Percentiles rank a stretch among this genome's conserved stretches.
These are phyloP conservation scores for Cutaneotrichosporon sp. DNA, from an alignment of 1,284 basidiomycete species.

Conservation along the genomic window DNA sequence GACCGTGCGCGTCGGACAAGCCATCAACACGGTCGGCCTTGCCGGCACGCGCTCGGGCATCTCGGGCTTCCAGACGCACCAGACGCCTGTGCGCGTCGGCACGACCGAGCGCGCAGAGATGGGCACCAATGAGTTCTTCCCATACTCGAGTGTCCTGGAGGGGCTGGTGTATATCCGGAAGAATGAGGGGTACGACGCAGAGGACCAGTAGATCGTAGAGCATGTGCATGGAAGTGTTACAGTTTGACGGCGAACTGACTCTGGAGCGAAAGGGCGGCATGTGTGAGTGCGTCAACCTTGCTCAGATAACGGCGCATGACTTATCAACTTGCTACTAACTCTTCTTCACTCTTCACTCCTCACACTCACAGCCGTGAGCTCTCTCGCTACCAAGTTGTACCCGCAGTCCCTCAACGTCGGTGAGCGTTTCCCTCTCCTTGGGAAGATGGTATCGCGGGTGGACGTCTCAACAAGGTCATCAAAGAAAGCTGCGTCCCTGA, in stretches of 20 bases:
- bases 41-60: conserved; percentile 52
- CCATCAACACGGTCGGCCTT: conserved; percentile 53
- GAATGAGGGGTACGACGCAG: conserved; percentile 52
- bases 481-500: too few relatives aligned
- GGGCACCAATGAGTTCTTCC: conserved; percentile 94
- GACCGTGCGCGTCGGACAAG: conserved; percentile 92
- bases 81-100: conserved; percentile 89
- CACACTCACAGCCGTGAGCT: too few relatives aligned
- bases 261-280: too few relatives aligned
- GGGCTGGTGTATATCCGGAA: conserved; percentile 85
- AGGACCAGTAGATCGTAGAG: conserved; percentile 34
- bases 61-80: conserved; percentile 83
- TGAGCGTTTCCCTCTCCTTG: too few relatives aligned
- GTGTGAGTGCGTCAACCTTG: too few relatives aligned
- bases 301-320: too few relatives aligned
- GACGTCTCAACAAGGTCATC: too few relatives aligned
- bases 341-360: too few relatives aligned
- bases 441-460: too few relatives aligned
- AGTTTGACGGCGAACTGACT: background rate
- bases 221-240: conserved; percentile 11
- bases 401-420: too few relatives aligned
- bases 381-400: too few relatives aligned
- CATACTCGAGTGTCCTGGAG: conserved; percentile 83
- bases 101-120: conserved; percentile 92
- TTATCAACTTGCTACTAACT: too few relatives aligned